A percentile compares a stretch with the other conserved stretches of the same genome.
These are phyloP conservation scores for Colletotrichum somersetense DNA, from an alignment of 2,329 filamentous ascomycete genomes.

Conservation along the genomic window DNA sequence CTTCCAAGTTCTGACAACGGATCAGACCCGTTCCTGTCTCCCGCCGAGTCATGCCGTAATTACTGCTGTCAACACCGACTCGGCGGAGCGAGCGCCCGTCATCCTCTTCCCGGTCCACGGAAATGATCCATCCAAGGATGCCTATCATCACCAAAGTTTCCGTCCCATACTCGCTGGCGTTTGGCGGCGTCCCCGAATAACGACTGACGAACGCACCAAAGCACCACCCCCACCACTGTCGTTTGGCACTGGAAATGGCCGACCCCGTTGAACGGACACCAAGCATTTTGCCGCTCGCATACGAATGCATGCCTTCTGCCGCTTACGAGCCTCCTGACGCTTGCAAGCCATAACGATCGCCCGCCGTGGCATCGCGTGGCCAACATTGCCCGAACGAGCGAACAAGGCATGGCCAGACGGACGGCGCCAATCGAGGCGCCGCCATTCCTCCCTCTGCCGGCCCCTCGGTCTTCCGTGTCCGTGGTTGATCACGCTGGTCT, in stretches of 20 bases:
- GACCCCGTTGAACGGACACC: neutral
- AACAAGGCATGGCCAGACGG: slow-evolving; percentile 1
- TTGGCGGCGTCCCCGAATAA: neutral
- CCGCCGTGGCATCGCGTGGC: slow-evolving; percentile 7
- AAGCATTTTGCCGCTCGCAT: neutral
- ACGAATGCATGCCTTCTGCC: neutral
- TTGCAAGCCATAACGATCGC: slow-evolving; percentile 9
- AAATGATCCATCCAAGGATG: neutral
- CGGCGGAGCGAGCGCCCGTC: neutral
- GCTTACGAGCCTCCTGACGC: slow-evolving; percentile 6
- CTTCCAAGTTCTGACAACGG: slow-evolving; percentile 26
- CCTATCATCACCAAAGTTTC: neutral
- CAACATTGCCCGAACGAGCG: slow-evolving; percentile 19
- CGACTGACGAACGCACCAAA: slow-evolving; percentile 10
- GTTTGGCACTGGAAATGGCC: neutral
- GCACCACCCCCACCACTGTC: neutral
- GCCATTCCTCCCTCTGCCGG: slow-evolving; percentile 30
- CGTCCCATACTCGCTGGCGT: slow-evolving; percentile 3
- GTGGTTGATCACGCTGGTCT: slow-evolving; percentile 37
- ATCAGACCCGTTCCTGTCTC: slow-evolving; percentile 19
- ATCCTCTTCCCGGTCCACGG: neutral
- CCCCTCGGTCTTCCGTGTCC: slow-evolving; percentile 34
- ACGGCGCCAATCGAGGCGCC: neutral
- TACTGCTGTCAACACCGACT: slow-evolving; percentile 1
- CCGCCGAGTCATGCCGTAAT: slow-evolving; percentile 27